phyloP scores from a whole-genome alignment of 441 rosid genomes.

The Pelargonium citronellum region DNA sequence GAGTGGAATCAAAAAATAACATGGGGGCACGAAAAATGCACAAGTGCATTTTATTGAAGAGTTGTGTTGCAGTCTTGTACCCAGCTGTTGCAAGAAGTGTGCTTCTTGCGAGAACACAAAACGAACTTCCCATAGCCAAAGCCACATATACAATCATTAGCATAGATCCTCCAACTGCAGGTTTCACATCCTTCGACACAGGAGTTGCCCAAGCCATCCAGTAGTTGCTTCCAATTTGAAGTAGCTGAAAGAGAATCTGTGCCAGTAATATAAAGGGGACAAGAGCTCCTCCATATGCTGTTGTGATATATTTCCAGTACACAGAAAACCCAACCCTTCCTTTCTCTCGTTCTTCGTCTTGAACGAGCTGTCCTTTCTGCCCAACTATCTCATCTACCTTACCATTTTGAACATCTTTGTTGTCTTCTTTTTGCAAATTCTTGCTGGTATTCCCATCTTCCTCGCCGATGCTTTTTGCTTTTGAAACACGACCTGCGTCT shows the following conservation, averaged over 20 bases:
- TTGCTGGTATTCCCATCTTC: conserved; percentile 22
- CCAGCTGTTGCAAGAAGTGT: conserved; percentile 58
- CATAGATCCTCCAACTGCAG: conserved; percentile 39
- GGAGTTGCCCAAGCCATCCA: conserved; percentile 98
- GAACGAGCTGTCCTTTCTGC: conserved; percentile 59
- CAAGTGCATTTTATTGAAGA: conserved; percentile 72
- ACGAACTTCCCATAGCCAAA: conserved; percentile 61
- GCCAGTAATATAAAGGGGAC: conserved; percentile 66
- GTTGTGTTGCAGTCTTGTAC: conserved; percentile 81
- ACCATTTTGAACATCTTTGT: conserved; percentile 30
- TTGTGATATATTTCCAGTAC: conserved; percentile 70
- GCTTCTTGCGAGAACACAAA: conserved; percentile 58
- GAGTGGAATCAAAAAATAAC: conserved; percentile 96
- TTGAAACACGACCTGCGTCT: conserved; percentile 31
- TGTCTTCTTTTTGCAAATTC: conserved; percentile 31
- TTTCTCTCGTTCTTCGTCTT: conserved; percentile 95
- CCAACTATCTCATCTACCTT: conserved; percentile 32
- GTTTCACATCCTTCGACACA: conserved; percentile 47
- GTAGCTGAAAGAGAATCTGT: conserved; percentile 54
- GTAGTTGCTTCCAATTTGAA: conserved; percentile 82
- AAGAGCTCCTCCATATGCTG: conserved; percentile 78
- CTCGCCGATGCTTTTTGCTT: conserved; percentile 19
- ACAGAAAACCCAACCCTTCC: conserved; percentile 66
- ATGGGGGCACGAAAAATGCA: conserved; percentile 85
- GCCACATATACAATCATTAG: conserved; percentile 62